Base-by-base conservation (phyloP, 768 basidiomycete species). In the Xerocomus spinulosus region DNA sequence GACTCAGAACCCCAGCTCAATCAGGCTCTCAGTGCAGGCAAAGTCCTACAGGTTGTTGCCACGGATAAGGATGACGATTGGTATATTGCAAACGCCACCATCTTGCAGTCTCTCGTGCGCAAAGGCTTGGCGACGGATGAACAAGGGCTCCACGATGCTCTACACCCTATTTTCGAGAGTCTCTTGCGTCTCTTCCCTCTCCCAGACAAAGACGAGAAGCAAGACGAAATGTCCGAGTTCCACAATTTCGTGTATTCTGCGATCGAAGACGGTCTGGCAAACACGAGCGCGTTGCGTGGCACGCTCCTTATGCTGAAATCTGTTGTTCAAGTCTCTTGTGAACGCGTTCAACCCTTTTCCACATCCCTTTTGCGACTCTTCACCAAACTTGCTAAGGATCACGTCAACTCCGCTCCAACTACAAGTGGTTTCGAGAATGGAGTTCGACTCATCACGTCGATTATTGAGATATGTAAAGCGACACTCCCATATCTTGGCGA, bases 41-140 rank as follows among this genome's bases (percentile, higher is more conserved):
- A 90, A 62, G 91, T 96, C 21, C 76, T 99, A 21, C 87, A 92
- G 47, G 83, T 92, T 18, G 84, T 96, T 34, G 75, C 90, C 3
- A 74, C 83, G 0, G 88, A 89, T 59, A 90, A 95, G 60, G 77
- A 85, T 17, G 85, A 92, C 55, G 64, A 76, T 0, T 99, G 95
- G 95, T 89, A 85, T 62, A 70, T 62, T 5, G 58, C 73, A 18
- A 92, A 97, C 61, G 80, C 87, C 1, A 64, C 71, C 5, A 75
- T 83, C 13, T 74, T 98, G 7, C 85, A 87, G 56, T 85, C 85
- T 54, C 80, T 98, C 20, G 76, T 98, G 45, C 85, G 90, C 53
- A 95, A 91, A 69, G 89, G 92, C 14, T 75, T 95, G 61, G 68
- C 84, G 14, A 83, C 82, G 18, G 92, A 94, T 20, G 92, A 97